A percentile compares a stretch with the other conserved stretches of the same genome.
Conservation (phyloP, 352 stramenopile species). For the Stramenopiles sp. region DNA sequence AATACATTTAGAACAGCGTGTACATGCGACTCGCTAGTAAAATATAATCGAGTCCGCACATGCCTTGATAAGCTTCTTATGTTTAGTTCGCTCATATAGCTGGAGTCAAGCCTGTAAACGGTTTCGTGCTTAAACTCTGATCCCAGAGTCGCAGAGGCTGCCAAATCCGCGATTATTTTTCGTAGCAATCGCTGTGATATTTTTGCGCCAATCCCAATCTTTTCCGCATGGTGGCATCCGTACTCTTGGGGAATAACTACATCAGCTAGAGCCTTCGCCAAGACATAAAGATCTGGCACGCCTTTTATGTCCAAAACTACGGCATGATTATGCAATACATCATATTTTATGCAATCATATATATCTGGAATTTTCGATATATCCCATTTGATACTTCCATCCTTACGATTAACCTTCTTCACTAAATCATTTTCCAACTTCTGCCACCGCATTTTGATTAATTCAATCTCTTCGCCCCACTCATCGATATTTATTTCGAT, state of each 20-base stretch:
- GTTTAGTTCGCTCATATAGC: slow-evolving; percentile 65
- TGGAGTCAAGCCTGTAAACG: slow-evolving; percentile 57
- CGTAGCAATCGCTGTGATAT: slow-evolving; percentile 88
- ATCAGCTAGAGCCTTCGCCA: slow-evolving; percentile 81
- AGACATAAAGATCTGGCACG: slow-evolving; percentile 65
- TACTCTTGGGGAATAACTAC: slow-evolving; percentile 95
- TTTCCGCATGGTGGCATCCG: slow-evolving; percentile 67
- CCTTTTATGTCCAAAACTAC: slow-evolving; percentile 51
- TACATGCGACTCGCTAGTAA: slow-evolving; percentile 96
- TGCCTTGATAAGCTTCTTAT: slow-evolving; percentile 89
- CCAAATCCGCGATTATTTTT: slow-evolving; percentile 78
- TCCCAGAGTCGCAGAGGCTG: slow-evolving; percentile 11
- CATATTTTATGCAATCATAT: slow-evolving; percentile 92
- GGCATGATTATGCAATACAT: slow-evolving; percentile 83
- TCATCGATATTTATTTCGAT: not conserved
- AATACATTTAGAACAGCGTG: slow-evolving; percentile 95
- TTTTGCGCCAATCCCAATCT: slow-evolving; percentile 78
- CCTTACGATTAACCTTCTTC: not conserved
- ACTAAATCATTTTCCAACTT: slow-evolving; percentile 77
- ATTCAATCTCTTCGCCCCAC: not conserved
- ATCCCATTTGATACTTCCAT: slow-evolving; percentile 45
- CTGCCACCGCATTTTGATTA: slow-evolving; percentile 38
- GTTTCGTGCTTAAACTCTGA: slow-evolving; percentile 35
- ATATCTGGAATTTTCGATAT: slow-evolving; percentile 89
- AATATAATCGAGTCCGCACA: slow-evolving; percentile 95